These are phyloP conservation scores for Ceratobasidium sp. DNA, from an alignment of 1,284 basidiomycete species.

Conservation along the genomic window DNA sequence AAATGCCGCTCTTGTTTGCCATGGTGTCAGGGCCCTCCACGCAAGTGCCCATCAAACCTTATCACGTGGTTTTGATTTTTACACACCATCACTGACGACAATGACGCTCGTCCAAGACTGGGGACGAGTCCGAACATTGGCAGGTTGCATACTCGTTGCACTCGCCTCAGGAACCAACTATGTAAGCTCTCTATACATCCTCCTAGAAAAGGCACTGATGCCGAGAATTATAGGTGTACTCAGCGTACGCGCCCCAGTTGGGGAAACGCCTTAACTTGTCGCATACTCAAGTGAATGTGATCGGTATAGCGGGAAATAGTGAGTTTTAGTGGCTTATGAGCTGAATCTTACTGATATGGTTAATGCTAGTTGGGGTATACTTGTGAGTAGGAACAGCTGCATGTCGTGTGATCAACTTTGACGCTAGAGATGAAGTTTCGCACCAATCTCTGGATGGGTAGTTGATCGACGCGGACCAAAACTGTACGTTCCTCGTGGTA, in stretches of 20 bases:
- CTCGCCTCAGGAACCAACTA: conserved; percentile 49
- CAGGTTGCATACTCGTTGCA: conserved; percentile 44
- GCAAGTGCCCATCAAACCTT: conserved; percentile 9
- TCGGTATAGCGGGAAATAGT: conserved; percentile 61
- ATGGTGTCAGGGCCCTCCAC: neutral
- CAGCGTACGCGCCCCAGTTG: conserved; percentile 42
- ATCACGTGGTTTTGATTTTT: conserved; percentile 6
- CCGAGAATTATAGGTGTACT: conserved; percentile 27
- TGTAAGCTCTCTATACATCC: conserved; percentile 25
- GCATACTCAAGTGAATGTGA: conserved; percentile 81
- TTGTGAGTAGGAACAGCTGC: conserved; percentile 59
- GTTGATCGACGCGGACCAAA: conserved; percentile 78
- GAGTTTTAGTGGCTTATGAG: neutral
- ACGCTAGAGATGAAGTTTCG: conserved; percentile 73
- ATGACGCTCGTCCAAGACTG: conserved; percentile 26
- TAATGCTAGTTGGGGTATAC: conserved; percentile 37
- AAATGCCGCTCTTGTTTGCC: neutral
- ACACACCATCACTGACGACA: conserved; percentile 14
- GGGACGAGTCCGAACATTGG: conserved; percentile 43
- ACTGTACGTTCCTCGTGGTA: conserved; percentile 57
- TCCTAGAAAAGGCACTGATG: neutral
- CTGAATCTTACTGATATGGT: neutral
- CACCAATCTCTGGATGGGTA: conserved; percentile 77
- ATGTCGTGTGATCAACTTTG: neutral
- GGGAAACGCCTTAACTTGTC: conserved; percentile 59